A percentile compares a stretch with the other conserved stretches of the same genome.
phyloP scores from a whole-genome alignment of 306 rosid genomes.

The Casuarina equisetifolia region DNA sequence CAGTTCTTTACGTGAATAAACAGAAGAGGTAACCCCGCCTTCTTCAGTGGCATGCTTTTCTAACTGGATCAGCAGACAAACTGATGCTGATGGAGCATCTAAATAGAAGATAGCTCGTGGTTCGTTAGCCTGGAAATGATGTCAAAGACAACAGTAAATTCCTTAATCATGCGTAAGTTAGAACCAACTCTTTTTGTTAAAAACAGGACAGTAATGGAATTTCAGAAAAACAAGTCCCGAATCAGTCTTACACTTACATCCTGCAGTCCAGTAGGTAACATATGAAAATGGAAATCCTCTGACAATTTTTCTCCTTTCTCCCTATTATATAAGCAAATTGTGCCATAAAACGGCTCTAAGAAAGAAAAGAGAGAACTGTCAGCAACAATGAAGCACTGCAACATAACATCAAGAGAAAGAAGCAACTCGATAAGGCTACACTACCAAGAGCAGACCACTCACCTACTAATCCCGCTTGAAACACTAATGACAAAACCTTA shows the following conservation, averaged over 20 bases:
- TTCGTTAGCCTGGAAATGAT: slow-evolving; percentile 55
- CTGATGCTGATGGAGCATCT: slow-evolving; percentile 72
- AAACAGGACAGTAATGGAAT: not conserved
- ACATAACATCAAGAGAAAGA: slow-evolving; percentile 10
- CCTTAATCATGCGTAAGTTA: slow-evolving; percentile 2
- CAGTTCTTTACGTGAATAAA: slow-evolving; percentile 94
- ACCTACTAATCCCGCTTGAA: slow-evolving; percentile 89
- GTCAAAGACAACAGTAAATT: slow-evolving; percentile 17
- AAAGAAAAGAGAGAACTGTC: slow-evolving; percentile 38
- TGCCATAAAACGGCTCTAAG: slow-evolving; percentile 94
- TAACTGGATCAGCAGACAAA: slow-evolving; percentile 87
- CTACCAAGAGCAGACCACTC: slow-evolving; percentile 38
- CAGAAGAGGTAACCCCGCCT: slow-evolving; percentile 91
- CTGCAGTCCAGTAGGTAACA: slow-evolving; percentile 68
- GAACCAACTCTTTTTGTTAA: not conserved
- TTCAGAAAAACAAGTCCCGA: not conserved
- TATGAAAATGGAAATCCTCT: slow-evolving; percentile 82
- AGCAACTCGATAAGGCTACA: slow-evolving; percentile 27
- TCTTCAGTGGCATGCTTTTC: slow-evolving; percentile 98
- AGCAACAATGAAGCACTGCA: slow-evolving; percentile 39
- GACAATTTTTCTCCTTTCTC: slow-evolving; percentile 96
- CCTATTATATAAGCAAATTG: slow-evolving; percentile 95
- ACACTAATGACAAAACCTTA: slow-evolving; percentile 78
- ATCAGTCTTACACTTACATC: slow-evolving; percentile 54
- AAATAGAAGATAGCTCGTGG: slow-evolving; percentile 79